phyloP scores from a whole-genome alignment of 495 filamentous ascomycete genomes.

The Hypoxylon lienhwacheense region DNA sequence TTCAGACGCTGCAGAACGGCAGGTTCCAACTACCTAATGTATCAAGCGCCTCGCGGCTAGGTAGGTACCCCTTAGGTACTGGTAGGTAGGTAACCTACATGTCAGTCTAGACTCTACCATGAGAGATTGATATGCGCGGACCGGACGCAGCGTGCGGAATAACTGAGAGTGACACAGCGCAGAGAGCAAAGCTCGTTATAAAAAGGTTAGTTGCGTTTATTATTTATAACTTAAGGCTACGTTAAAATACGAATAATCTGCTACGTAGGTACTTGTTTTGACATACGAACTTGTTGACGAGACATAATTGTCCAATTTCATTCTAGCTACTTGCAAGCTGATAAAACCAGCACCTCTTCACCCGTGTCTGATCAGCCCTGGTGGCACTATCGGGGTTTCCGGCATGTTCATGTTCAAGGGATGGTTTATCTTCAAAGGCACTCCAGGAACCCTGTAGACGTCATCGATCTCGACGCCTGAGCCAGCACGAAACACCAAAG shows the following conservation, averaged over 20 bases:
- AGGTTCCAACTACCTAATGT: constrained; percentile 27
- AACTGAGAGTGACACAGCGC: background rate
- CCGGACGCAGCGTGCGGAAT: background rate
- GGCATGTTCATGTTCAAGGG: constrained; percentile 13
- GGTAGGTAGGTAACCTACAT: background rate
- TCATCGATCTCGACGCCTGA: constrained; percentile 14
- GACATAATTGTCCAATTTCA: constrained; percentile 4
- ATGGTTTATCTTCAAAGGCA: constrained; percentile 15
- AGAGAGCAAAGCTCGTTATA: constrained; percentile 3
- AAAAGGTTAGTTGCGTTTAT: constrained; percentile 7
- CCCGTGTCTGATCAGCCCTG: constrained; percentile 14
- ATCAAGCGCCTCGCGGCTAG: background rate
- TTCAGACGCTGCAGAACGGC: constrained; percentile 17
- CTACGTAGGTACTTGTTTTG: constrained; percentile 2
- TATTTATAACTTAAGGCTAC: constrained; percentile 5
- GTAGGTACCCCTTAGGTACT: no score
- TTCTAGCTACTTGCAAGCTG: constrained; percentile 11
- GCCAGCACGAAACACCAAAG: constrained; percentile 50
- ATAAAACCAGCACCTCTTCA: constrained; percentile 15
- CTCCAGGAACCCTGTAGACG: constrained; percentile 7
- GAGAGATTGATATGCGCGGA: constrained; percentile 7
- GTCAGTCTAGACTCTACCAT: constrained; percentile 9
- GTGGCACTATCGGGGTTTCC: constrained; percentile 7
- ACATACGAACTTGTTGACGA: background rate
- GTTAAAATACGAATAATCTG: constrained; percentile 8